phyloP scores from a whole-genome alignment of 768 basidiomycete species.

The Agaricus blazei region DNA sequence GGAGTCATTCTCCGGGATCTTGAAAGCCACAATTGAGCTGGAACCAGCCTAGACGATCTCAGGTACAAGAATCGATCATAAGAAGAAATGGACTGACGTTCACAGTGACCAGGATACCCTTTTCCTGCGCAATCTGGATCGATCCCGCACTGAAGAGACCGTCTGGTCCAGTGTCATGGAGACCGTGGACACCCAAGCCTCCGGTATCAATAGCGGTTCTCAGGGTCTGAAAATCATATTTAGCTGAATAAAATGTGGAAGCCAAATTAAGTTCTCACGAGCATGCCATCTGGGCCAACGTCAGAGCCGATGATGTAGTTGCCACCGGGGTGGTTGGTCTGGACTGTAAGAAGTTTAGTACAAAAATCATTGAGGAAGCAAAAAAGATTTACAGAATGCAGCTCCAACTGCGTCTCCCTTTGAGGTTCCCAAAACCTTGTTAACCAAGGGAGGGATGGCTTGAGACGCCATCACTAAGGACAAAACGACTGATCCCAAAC shows the following conservation, averaged over 20 bases:
- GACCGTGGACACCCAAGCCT: slow-evolving; percentile 33
- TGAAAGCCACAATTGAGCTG: slow-evolving; percentile 36
- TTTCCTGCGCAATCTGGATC: slow-evolving; percentile 28
- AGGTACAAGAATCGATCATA: not conserved
- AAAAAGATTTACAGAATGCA: slow-evolving; percentile 19
- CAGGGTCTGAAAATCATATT: slow-evolving; percentile 17
- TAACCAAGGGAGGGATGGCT: not conserved
- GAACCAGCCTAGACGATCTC: slow-evolving; percentile 35
- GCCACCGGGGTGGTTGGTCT: slow-evolving; percentile 42
- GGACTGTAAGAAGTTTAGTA: slow-evolving; percentile 25
- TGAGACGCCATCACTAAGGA: not conserved
- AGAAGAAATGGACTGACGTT: slow-evolving; percentile 21
- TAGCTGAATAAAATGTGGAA: not conserved
- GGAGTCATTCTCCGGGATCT: too few species aligned
- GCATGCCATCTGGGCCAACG: slow-evolving; percentile 35
- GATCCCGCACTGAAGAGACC: slow-evolving; percentile 37
- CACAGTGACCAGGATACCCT: slow-evolving; percentile 31
- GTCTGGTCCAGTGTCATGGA: slow-evolving; percentile 26
- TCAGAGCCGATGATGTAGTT: slow-evolving; percentile 39
- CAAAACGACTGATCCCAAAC: not conserved
- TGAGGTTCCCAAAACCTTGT: not conserved
- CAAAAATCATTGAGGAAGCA: not conserved
- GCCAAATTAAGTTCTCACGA: slow-evolving; percentile 26
- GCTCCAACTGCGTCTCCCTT: slow-evolving; percentile 20
- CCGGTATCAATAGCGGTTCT: slow-evolving; percentile 25